Evolutionary conservation across 441 rosid species (phyloP), one percentile per base, ranked within the genome.

Genomic region (Theobroma grandiflorum): DNA sequence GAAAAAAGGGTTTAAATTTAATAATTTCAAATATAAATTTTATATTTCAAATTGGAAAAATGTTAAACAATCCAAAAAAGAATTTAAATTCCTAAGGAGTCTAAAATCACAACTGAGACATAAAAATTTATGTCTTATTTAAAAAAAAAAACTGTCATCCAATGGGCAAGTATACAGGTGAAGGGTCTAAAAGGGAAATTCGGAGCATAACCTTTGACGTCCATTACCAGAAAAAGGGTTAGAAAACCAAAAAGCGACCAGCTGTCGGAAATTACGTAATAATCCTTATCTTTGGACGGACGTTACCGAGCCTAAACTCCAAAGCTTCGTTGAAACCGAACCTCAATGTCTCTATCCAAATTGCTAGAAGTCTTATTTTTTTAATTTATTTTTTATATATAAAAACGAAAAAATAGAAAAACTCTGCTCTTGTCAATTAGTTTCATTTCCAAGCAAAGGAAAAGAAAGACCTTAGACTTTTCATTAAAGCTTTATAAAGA

Each of bases 201-300:
- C n/a, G 37, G 26, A 38, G 26, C 10, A 11, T 61, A 61, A 26
- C 65, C 63, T 58, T 20, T 20, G 76, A 78, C 70, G 22, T 20
- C 79, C 47, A 53, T 77, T 77, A 66, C 26, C 16, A 77, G 4
- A 4, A 37, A 69, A 57, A 42, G 9, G 33, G 62, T 2, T n/a
- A 33, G 10, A 50, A 37, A 10, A 37, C 18, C 35, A n/a, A 81
- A 64, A 45, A n/a, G 61, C 16, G 8, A 52, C 40, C 12, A 11
- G 6, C 47, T 0, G 52, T 18, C 47, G 22, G 53, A 37, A 45
- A 45, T 72, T n/a, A 77, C 38, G 6, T 22, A 20, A 63, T n/a
- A 59, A 3, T 50, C 77, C 65, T 71, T 62, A 53, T 31, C 69
- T 26, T 64, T 64, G 59, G 74, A 77, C 80, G 78, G 80, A 81